A percentile compares a stretch with the other conserved stretches of the same genome.
Evolutionary conservation across 2,329 filamentous ascomycete species (phyloP).

Genomic region (Sporothrix euskadiensis): DNA sequence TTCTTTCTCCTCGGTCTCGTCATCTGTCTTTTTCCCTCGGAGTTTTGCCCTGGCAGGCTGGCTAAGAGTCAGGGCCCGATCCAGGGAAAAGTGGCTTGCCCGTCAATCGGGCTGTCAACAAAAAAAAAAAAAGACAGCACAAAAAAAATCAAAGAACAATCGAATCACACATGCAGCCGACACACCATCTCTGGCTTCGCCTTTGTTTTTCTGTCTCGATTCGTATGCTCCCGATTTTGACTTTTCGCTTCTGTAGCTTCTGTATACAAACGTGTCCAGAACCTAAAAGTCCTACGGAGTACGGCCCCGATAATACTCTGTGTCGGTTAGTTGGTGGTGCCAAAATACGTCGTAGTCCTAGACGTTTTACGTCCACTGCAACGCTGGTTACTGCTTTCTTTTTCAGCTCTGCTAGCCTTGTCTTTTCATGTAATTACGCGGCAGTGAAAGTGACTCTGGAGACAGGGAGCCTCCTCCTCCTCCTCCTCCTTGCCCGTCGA

Average conservation of each 20-base stretch:
- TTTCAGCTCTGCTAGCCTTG: slow-evolving; percentile 5
- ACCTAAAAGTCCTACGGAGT: not conserved
- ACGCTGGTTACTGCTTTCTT: not conserved
- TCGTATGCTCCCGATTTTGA: not conserved
- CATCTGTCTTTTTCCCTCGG: not conserved
- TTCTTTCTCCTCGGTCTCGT: not conserved
- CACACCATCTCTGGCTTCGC: not conserved
- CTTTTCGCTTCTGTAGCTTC: not conserved
- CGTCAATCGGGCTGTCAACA: not conserved
- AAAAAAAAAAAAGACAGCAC: not conserved
- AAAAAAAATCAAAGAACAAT: not conserved
- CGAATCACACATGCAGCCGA: not conserved
- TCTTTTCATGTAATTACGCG: not conserved
- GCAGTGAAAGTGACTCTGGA: not conserved
- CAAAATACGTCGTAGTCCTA: not conserved
- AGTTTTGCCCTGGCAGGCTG: not conserved
- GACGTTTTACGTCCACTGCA: not conserved
- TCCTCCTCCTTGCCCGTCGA: not conserved
- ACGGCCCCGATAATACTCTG: not conserved
- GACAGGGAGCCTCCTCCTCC: not conserved
- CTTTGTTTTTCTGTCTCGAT: not conserved
- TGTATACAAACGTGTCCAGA: not conserved
- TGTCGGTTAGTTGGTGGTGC: not conserved
- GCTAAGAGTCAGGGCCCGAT: not conserved
- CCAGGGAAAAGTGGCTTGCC: not conserved